phyloP scores from a whole-genome alignment of 768 basidiomycete genomes.

The Mycena capillaripes region DNA sequence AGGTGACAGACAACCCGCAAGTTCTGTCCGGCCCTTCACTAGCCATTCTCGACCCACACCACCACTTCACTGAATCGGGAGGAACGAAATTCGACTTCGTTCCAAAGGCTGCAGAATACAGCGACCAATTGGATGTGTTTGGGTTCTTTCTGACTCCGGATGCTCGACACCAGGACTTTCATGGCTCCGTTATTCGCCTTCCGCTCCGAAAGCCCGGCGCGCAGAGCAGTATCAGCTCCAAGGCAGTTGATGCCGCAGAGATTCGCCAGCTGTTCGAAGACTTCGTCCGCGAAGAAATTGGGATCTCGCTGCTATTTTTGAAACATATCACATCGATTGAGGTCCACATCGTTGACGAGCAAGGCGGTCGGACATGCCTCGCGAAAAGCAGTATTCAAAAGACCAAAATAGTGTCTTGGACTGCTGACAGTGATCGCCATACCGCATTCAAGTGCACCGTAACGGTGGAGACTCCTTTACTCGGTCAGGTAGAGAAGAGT shows the following conservation, averaged over 20 bases:
- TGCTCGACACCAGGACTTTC: constrained; percentile 40
- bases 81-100: constrained; percentile 49
- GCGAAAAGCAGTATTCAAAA: constrained; percentile 29
- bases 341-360: constrained; percentile 51
- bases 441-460: constrained; percentile 35
- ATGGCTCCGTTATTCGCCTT: constrained; percentile 61
- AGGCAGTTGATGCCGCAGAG: constrained; percentile 46
- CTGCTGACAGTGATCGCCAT: constrained; percentile 27
- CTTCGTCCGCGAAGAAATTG: constrained; percentile 57
- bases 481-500: constrained; percentile 31
- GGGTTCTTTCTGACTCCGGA: constrained; percentile 40
- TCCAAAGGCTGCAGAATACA: constrained; percentile 36
- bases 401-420: constrained; percentile 10
- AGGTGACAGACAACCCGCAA: constrained; percentile 67
- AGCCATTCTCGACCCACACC: constrained; percentile 60
- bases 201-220: constrained; percentile 52
- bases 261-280: constrained; percentile 56
- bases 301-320: constrained; percentile 59
- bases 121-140: constrained; percentile 52
- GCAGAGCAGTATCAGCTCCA: constrained; percentile 52
- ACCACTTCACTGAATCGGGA: constrained; percentile 44
- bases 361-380: constrained; percentile 39
- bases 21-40: constrained; percentile 57
- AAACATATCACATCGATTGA: constrained; percentile 55
- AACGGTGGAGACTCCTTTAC: constrained; percentile 33